Evolutionary conservation across 2,329 filamentous ascomycete genomes (phyloP).

Genomic region (Microdochium bolleyi): DNA sequence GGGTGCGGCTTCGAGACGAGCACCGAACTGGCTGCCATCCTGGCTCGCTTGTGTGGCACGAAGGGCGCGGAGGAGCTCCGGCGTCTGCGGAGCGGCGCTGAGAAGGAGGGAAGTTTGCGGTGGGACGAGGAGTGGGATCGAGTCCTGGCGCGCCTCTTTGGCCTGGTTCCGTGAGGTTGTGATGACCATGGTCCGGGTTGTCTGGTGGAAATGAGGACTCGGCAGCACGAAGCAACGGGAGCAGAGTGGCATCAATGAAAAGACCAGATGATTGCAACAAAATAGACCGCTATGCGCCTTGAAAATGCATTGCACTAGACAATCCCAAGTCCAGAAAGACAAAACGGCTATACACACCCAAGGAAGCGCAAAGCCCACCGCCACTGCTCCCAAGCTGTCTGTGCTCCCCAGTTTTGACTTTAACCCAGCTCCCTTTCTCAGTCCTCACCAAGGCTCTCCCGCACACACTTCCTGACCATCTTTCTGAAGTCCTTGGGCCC

Average conservation of each 20-base stretch:
- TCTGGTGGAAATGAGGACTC: not conserved
- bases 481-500: conserved; percentile 66
- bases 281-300: not conserved
- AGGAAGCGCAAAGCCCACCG: not conserved
- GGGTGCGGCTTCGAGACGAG: conserved; percentile 76
- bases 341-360: not conserved
- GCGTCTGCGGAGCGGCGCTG: conserved; percentile 59
- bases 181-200: too few species aligned
- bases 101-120: conserved; percentile 63
- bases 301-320: not conserved
- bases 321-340: not conserved
- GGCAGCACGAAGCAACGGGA: not conserved
- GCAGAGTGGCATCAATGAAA: not conserved
- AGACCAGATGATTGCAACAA: not conserved
- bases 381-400: not conserved
- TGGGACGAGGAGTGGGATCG: conserved; percentile 95
- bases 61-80: conserved; percentile 39
- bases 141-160: conserved; percentile 67
- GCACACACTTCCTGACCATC: conserved; percentile 68
- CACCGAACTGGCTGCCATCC: conserved; percentile 52
- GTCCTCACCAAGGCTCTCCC: conserved; percentile 73
- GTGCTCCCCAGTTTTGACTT: not conserved
- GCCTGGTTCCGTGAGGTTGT: conserved; percentile 20
- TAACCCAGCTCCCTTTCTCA: conserved; percentile 21
- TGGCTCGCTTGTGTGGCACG: conserved; percentile 56